Evolutionary conservation across 441 rosid species (phyloP).

Genomic region (Eutrema salsugineum): DNA sequence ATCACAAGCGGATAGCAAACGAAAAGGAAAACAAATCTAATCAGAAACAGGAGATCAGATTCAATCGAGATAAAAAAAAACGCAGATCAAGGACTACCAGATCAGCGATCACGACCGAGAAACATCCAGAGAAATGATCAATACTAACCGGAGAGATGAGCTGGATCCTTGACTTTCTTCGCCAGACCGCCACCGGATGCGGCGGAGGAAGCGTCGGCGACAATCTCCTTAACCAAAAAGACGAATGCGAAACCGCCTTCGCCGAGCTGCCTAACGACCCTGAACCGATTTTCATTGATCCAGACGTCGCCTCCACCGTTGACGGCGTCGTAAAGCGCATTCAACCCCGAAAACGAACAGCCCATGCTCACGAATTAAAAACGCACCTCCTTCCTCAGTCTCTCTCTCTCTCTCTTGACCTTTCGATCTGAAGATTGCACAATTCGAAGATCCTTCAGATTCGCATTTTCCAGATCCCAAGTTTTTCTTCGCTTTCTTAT

Average conservation of each 20-base stretch:
- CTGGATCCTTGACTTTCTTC: slow-evolving; percentile 82
- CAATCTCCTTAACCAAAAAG: slow-evolving; percentile 75
- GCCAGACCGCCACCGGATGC: slow-evolving; percentile 59
- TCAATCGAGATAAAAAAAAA: not conserved
- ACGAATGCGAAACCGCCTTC: slow-evolving; percentile 98
- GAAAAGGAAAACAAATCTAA: not conserved
- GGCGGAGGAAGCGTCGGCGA: slow-evolving; percentile 50
- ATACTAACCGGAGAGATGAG: slow-evolving; percentile 81
- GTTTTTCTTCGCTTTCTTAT: not conserved
- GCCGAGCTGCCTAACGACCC: slow-evolving; percentile 90
- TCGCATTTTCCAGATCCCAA: slow-evolving; percentile 36
- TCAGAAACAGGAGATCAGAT: not conserved
- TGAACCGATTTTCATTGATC: slow-evolving; percentile 97
- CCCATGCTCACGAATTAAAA: slow-evolving; percentile 45
- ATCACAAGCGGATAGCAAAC: not conserved
- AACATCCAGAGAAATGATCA: not conserved
- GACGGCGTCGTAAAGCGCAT: slow-evolving; percentile 88
- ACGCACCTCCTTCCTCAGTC: not conserved
- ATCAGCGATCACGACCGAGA: not conserved
- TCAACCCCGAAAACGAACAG: slow-evolving; percentile 91
- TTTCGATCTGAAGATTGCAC: slow-evolving; percentile 16
- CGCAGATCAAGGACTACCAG: slow-evolving; percentile 2
- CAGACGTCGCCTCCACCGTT: slow-evolving; percentile 93
- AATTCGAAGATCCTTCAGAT: slow-evolving; percentile 30
- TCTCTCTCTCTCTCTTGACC: not conserved